Percentiles rank a stretch among this genome's conserved stretches.
Conservation (phyloP, 2,329 filamentous ascomycete genomes). For the Hypoxylon sp. region DNA sequence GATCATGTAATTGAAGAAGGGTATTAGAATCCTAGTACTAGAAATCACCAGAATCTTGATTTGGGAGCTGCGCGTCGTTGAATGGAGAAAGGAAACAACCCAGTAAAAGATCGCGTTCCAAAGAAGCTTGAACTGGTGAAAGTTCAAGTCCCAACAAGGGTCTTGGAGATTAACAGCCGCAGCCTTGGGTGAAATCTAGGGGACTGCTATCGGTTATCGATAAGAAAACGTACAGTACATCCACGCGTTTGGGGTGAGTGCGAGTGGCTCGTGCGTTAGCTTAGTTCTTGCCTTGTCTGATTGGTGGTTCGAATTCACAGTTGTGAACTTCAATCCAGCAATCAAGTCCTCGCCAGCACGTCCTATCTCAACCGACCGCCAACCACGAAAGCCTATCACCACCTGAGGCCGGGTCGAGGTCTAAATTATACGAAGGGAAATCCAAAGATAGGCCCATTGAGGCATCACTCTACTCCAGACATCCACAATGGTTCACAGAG, state of each 20-base stretch:
- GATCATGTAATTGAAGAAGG: slow-evolving; percentile 29
- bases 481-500: slow-evolving; percentile 71
- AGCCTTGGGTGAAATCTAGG: slow-evolving; percentile 20
- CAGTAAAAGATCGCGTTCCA: slow-evolving; percentile 10
- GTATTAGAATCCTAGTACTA: not conserved
- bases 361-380: slow-evolving; percentile 34
- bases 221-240: slow-evolving; percentile 11
- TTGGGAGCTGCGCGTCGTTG: not conserved
- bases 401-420: slow-evolving; percentile 24
- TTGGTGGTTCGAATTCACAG: slow-evolving; percentile 34
- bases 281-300: slow-evolving; percentile 33
- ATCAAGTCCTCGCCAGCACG: slow-evolving; percentile 21
- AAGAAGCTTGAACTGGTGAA: slow-evolving; percentile 18
- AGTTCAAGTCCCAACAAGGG: not conserved
- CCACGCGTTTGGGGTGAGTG: slow-evolving; percentile 6
- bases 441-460: slow-evolving; percentile 42
- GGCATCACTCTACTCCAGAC: slow-evolving; percentile 46
- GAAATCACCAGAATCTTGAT: not conserved
- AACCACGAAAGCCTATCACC: slow-evolving; percentile 24
- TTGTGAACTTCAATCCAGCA: slow-evolving; percentile 36
- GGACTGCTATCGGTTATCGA: slow-evolving; percentile 28
- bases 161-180: slow-evolving; percentile 20
- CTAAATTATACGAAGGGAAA: slow-evolving; percentile 25
- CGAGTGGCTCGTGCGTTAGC: slow-evolving; percentile 37
- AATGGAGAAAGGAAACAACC: slow-evolving; percentile 1